Evolutionary conservation across 2,329 filamentous ascomycete species (phyloP), one percentile per base, ranked within the genome.

Genomic region (Aspergillus tubingensis): DNA sequence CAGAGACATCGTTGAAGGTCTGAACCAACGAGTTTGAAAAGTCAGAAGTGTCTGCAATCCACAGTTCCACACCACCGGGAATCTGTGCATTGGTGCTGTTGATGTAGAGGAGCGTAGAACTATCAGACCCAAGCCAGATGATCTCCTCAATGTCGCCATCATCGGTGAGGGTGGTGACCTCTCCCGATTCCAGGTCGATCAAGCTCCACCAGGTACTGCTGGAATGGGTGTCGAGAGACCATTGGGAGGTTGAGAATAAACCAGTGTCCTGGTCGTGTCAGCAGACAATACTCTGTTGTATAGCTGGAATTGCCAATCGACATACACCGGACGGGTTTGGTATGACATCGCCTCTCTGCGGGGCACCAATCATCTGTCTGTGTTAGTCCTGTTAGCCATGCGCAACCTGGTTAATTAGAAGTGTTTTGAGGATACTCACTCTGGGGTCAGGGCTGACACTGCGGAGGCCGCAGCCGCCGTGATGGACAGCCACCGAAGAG

Each of bases 181-280:
- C 82, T 36, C 89, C 88, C 7, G 84, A 86, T 49, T 83, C 79
- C 60, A 92, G 82, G 67, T 94, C 87, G 43, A 96, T 79, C 25
- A 94, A 66, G 90, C 88, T 77, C 92, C 88, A 61, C 81, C 83
- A 72, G 7, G 72, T 74, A 5, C 83, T 60, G 72, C 88, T 89
- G 50, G 82, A 82, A 72, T 96, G 91, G 0, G 85, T 83, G 41
- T 89, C 82, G 75, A 96, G 96, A 5, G 87, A 93, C 75, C 96
- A 96, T 1, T 88, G 86, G 0, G 89, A 91, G 15, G 87, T 81
- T 74, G 88, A 73, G 56, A 82, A 83, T 44, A 84, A 62, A 1
- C 80, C 82, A 32, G 80, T 69, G 63, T 74, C 71, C 74, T 78
- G 60, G 13, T n/a, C 8, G 10, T 44, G 32, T 65, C 38, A 62